These are phyloP conservation scores for Elongisporangium undulatum DNA, from an alignment of 352 stramenopile species.

Conservation along the genomic window DNA sequence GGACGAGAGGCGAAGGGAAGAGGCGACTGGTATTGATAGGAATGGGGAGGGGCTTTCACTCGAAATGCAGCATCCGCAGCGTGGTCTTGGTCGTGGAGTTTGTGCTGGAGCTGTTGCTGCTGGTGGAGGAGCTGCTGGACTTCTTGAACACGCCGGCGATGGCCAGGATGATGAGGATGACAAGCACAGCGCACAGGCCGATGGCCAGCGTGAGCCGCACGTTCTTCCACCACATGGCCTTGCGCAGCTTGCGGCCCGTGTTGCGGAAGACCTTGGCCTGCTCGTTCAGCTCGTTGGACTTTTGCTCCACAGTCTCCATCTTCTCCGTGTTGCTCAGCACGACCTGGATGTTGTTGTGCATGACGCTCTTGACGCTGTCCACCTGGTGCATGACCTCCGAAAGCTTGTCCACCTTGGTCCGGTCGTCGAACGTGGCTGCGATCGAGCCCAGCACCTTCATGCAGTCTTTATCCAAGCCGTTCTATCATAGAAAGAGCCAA, in stretches of 20 bases:
- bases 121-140: conserved; percentile 19
- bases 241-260: conserved; percentile 70
- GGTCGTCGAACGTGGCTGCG: conserved; percentile 73
- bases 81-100: conserved; percentile 9
- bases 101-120: background rate
- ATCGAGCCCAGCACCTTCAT: conserved; percentile 57
- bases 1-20: background rate
- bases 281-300: conserved; percentile 84
- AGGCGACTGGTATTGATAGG: background rate
- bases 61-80: conserved; percentile 7
- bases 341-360: conserved; percentile 88
- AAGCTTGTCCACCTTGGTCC: conserved; percentile 85
- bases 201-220: conserved; percentile 72
- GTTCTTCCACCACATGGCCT: conserved; percentile 87
- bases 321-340: conserved; percentile 86
- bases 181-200: conserved; percentile 51
- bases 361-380: conserved; percentile 75
- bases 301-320: conserved; percentile 86
- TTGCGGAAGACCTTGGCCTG: conserved; percentile 86
- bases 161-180: conserved; percentile 73
- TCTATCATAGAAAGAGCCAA: conserved; percentile 19
- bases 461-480: conserved; percentile 76
- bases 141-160: conserved; percentile 75
- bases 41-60: background rate
- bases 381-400: conserved; percentile 82